phyloP scores from a whole-genome alignment of 441 rosid species.

The Adansonia gregorii region DNA sequence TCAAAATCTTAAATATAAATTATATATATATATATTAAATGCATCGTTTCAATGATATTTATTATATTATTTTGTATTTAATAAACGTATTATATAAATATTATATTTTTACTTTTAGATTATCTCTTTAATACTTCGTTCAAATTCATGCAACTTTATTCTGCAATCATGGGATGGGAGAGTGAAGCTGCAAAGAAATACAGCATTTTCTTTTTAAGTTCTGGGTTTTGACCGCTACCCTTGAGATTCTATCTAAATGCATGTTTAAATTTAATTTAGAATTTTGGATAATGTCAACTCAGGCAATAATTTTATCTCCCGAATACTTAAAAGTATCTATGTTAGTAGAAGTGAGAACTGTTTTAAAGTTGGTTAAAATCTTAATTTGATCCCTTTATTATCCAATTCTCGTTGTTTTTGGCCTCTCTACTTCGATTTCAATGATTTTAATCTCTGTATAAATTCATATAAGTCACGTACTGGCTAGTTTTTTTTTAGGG shows the following conservation, averaged over 20 bases:
- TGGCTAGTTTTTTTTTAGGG: neutral
- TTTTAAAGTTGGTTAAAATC: no score
- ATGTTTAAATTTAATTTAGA: no score
- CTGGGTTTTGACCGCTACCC: neutral
- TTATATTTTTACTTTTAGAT: neutral
- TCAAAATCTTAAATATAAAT: no score
- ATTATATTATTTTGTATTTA: no score
- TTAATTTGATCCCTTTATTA: no score
- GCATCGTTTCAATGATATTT: no score
- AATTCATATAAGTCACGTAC: neutral
- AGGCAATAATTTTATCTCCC: neutral
- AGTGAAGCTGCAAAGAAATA: neutral
- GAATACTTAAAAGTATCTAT: neutral
- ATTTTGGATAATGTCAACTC: neutral
- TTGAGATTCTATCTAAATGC: constrained; percentile 1
- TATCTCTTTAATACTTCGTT: neutral
- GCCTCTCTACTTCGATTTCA: no score
- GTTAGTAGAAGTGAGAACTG: no score
- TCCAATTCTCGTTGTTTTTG: no score
- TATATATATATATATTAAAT: no score
- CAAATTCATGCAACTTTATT: constrained; percentile 27
- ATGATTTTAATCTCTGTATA: no score
- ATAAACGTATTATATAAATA: no score
- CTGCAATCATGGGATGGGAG: neutral
- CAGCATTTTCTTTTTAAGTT: neutral